These are phyloP conservation scores for Grosmannia huntii DNA, from an alignment of 2,329 filamentous ascomycete species.

Conservation along the genomic window DNA sequence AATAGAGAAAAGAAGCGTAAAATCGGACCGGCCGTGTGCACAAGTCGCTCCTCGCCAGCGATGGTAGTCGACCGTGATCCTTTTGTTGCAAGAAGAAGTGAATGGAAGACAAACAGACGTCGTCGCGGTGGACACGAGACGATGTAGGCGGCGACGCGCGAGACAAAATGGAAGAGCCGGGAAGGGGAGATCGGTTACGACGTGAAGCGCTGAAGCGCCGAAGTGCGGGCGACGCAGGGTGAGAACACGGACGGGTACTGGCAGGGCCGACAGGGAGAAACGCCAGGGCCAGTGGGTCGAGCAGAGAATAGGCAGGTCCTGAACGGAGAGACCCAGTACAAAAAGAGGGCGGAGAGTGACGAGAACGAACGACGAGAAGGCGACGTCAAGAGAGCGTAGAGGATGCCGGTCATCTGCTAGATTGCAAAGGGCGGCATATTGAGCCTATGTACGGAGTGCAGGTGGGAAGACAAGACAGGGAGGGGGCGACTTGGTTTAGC, in stretches of 20 bases:
- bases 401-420: neutral
- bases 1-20: neutral
- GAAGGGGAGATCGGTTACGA: neutral
- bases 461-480: neutral
- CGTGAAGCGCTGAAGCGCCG: neutral
- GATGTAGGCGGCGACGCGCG: neutral
- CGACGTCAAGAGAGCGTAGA: neutral
- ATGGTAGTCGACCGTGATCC: conserved; percentile 5
- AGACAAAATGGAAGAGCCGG: neutral
- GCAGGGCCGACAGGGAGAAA: neutral
- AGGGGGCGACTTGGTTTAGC: neutral
- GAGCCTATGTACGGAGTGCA: neutral
- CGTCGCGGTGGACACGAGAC: neutral
- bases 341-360: neutral
- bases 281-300: neutral
- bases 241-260: neutral
- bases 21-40: conserved; percentile 4
- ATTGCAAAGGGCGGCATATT: neutral
- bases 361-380: neutral
- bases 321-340: neutral
- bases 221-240: neutral
- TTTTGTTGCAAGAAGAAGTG: neutral
- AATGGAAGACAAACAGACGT: neutral
- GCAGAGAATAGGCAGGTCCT: neutral
- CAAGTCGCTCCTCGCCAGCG: conserved; percentile 7